phyloP scores from a whole-genome alignment of 257 asterid genomes.

The Lavandula angustifolia region DNA sequence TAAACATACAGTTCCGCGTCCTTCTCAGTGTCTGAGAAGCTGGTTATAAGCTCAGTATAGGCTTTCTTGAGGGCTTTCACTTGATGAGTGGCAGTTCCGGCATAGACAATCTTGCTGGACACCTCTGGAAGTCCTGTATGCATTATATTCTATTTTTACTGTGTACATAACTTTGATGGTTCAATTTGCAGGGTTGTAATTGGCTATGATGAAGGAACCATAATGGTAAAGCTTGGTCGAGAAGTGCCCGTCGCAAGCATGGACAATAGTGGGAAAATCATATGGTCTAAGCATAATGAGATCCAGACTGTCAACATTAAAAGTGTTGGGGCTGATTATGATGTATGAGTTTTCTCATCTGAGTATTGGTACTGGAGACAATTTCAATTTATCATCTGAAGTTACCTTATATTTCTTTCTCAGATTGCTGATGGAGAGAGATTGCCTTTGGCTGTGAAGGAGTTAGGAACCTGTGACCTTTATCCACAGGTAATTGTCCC shows the following conservation, averaged over 20 bases:
- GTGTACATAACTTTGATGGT: constrained; percentile 29
- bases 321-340: constrained; percentile 88
- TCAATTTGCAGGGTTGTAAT: constrained; percentile 71
- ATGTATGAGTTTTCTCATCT: constrained; percentile 44
- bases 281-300: constrained; percentile 98
- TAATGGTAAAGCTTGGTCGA: constrained; percentile 96
- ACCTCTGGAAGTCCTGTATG: neutral
- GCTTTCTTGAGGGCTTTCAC: constrained; percentile 19
- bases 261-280: constrained; percentile 94
- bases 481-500: constrained; percentile 81
- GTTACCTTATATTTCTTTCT: constrained; percentile 29
- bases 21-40: constrained; percentile 17
- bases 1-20: constrained; percentile 16
- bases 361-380: constrained; percentile 20
- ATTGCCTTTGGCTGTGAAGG: constrained; percentile 91
- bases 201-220: constrained; percentile 98
- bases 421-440: constrained; percentile 97
- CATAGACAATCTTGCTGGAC: constrained; percentile 18
- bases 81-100: constrained; percentile 25
- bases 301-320: constrained; percentile 94
- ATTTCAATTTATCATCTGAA: constrained; percentile 20
- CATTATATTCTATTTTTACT: constrained; percentile 9
- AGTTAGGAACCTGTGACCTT: constrained; percentile 96
- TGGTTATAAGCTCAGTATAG: constrained; percentile 12
- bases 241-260: constrained; percentile 97